Percentiles rank a stretch among this genome's conserved stretches.
These are phyloP conservation scores for Dactylis glomerata DNA, from an alignment of 176 grass and related monocot species.

Conservation along the genomic window DNA sequence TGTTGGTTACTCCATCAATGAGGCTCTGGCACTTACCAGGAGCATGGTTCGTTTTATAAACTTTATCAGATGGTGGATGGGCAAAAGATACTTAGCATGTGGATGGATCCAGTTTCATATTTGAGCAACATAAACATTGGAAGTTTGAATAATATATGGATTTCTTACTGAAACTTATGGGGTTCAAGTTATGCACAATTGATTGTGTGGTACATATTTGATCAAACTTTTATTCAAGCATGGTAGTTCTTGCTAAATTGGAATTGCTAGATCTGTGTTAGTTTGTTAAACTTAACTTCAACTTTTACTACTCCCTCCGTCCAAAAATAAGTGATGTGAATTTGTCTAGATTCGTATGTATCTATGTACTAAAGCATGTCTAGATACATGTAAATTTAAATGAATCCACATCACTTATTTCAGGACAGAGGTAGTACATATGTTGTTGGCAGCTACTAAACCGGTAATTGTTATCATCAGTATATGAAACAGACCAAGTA, in stretches of 20 bases:
- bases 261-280: background rate
- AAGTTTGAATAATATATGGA: background rate
- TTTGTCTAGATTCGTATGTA: too few relatives aligned
- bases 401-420: too few relatives aligned
- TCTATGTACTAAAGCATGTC: too few relatives aligned
- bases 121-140: background rate
- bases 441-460: background rate
- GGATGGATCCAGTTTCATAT: background rate
- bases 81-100: background rate
- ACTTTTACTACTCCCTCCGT: background rate
- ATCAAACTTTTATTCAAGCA: background rate
- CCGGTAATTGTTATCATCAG: background rate
- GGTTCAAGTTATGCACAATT: background rate
- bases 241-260: background rate
- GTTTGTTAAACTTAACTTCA: background rate
- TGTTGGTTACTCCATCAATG: conserved; percentile 92
- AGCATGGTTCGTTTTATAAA: conserved; percentile 76
- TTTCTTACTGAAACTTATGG: background rate
- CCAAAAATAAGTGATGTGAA: too few relatives aligned
- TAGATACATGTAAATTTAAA: too few relatives aligned
- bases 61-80: background rate
- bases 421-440: too few relatives aligned
- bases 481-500: background rate
- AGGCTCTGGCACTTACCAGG: conserved; percentile 78
- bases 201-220: conserved; percentile 8